These are phyloP conservation scores for Luvunga scandens DNA, from an alignment of 345 rosid genomes.

Conservation along the genomic window DNA sequence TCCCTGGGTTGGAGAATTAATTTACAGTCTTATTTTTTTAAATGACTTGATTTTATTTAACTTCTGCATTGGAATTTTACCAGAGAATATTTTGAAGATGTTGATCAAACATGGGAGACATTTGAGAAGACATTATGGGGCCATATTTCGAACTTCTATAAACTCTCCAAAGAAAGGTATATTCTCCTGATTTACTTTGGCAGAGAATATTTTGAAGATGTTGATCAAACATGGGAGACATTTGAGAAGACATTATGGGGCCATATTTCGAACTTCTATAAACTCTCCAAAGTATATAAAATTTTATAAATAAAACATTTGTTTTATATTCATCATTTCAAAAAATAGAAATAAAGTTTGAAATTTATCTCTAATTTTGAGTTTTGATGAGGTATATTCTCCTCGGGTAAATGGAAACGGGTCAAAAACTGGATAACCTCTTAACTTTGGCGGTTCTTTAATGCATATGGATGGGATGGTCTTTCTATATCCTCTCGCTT, in stretches of 20 bases:
- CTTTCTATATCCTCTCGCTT: neutral
- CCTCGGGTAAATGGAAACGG: no score
- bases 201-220: conserved; percentile 99
- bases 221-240: conserved; percentile 95
- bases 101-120: conserved; percentile 95
- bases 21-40: conserved; percentile 11
- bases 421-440: neutral
- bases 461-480: neutral
- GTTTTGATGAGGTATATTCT: no score
- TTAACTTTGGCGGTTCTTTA: conserved; percentile 6
- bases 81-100: conserved; percentile 99
- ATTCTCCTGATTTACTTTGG: no score
- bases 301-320: no score
- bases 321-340: no score
- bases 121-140: conserved; percentile 96
- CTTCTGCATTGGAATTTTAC: neutral
- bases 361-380: no score
- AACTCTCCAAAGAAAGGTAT: conserved; percentile 96
- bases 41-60: conserved; percentile 13
- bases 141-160: conserved; percentile 73
- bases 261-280: conserved; percentile 73
- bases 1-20: neutral
- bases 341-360: no score
- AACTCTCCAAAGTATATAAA: conserved; percentile 93
- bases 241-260: conserved; percentile 96